These are phyloP conservation scores for Chrysopogon serrulatus DNA, from an alignment of 176 grass and related monocot species.

Conservation along the genomic window DNA sequence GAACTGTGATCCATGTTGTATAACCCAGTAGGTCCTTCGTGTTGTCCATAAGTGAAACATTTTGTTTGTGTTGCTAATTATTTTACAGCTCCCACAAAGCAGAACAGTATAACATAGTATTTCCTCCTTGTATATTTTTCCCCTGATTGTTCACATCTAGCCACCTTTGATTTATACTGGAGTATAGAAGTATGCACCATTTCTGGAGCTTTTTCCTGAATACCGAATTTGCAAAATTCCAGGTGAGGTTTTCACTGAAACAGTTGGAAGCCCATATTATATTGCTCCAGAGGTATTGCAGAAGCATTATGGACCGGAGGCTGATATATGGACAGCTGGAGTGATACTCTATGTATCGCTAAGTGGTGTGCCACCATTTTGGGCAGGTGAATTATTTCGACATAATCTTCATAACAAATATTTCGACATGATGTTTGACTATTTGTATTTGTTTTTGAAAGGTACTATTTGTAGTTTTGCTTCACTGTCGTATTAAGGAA, in stretches of 20 bases:
- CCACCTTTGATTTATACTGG: background rate
- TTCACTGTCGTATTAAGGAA: background rate
- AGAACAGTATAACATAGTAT: background rate
- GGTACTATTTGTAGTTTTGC: background rate
- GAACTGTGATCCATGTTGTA: background rate
- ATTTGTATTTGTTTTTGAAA: too few species aligned
- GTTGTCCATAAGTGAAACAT: background rate
- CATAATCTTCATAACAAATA: too few species aligned
- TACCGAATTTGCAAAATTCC: background rate
- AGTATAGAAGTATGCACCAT: background rate
- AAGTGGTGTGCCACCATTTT: constrained; percentile 66
- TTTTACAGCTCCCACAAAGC: background rate
- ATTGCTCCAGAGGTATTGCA: constrained; percentile 58
- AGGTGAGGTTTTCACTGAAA: constrained; percentile 57
- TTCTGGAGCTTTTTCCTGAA: background rate
- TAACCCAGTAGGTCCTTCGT: background rate
- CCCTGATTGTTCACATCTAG: background rate
- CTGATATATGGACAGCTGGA: constrained; percentile 65
- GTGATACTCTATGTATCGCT: constrained; percentile 64
- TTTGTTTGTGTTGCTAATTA: background rate
- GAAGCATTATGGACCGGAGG: constrained; percentile 52
- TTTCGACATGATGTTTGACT: background rate
- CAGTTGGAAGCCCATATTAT: constrained; percentile 60
- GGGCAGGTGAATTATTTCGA: constrained; percentile 43
- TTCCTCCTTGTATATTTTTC: background rate